Base-by-base conservation (phyloP, 108 stramenopile species). In the Skeletonema marinoi region DNA sequence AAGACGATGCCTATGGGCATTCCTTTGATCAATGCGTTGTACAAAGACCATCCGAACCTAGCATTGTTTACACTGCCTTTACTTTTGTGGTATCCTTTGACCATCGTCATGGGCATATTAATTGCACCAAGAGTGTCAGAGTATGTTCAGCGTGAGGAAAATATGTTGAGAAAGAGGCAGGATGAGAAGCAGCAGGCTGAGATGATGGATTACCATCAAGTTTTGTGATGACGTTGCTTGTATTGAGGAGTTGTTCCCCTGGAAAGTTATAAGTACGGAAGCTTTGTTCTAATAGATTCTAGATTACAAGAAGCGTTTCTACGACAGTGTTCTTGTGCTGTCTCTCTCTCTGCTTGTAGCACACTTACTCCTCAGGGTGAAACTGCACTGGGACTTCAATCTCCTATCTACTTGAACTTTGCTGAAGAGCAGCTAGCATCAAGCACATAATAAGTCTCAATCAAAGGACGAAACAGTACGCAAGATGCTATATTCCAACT, bases 1-100 rank as follows among this genome's bases (percentile, higher is more conserved):
- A 93, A 93, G 72, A 89, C 90, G 3, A 78, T 90, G 13, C 84
- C 89, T 16, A 86, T 90, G 84, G 92, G 92, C 1, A 68, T 56
- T 25, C 54, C 54, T 2, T 81, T 81, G 30, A 81, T 81, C 56
- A 50, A 29, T 29, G 80, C 80, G 13, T 19, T 81, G 16, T 81
- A 60, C 36, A 68, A 66, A 14, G 68, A 25, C 13, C 65, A 58
- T 36, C 39, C 44, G 9, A 32, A 70, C 14, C n/a, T 68, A 8
- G 75, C 38, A 14, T 42, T 71, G 3, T 81, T 74, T 32, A 54
- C 73, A 1, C 58, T 81, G 11, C 80, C 80, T 8, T n/a, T 81
- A 3, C 66, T 81, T 6, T 70, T 81, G 11, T 81, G 67, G 66
- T 75, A 81, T 70, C 80, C 80, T 29, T 31, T 62, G 69, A 56